Evolutionary conservation across 139 green algal species (phyloP), one percentile per base, ranked within the genome.

Genomic region (Coelastrella sp.): DNA sequence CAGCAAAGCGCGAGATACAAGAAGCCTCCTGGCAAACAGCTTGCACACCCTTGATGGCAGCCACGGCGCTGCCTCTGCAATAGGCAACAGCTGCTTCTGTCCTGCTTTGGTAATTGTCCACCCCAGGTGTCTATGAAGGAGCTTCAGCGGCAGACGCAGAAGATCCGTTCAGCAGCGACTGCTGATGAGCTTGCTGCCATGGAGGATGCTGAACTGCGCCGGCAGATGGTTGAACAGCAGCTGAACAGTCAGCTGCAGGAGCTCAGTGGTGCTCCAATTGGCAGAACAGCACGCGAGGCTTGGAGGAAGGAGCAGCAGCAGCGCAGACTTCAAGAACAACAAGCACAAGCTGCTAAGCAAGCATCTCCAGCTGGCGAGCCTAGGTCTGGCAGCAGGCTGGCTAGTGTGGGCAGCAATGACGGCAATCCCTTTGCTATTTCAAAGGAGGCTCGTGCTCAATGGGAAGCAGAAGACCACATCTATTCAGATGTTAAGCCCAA

Each of bases 231-330:
- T 7, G 82, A 87, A 56, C 22, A 80, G 68, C 84, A 88, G 68
- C 35, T 88, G 65, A 88, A 27, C 84, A 80, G 84, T 73, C 84
- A 88, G 84, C 68, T 88, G 84, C 35, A 59, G 61, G 68, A 88
- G 49, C 84, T 88, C 35, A 56, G 25, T 57, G 57, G 57, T 7
- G 85, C 85, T 22, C 72, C 72, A 4, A 56, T 90, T 22, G 86
- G 86, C 14, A 78, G 86, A 78, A 75, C 86, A 60, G 86, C 86
- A 27, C 60, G 86, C 24, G 86, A 84, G 17, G 86, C 86, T 8
- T 88, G 84, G 73, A 24, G 58, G 4, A 85, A 78, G 35, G 73
- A 84, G 86, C 72, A 83, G 58, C 70, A 83, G 73, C 25, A 73
- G 70, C 15, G 17, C 25, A 59, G 72, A 61, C 84, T 74, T 70